phyloP scores from a whole-genome alignment of 495 filamentous ascomycete genomes.

The Xylaria cubensis region DNA sequence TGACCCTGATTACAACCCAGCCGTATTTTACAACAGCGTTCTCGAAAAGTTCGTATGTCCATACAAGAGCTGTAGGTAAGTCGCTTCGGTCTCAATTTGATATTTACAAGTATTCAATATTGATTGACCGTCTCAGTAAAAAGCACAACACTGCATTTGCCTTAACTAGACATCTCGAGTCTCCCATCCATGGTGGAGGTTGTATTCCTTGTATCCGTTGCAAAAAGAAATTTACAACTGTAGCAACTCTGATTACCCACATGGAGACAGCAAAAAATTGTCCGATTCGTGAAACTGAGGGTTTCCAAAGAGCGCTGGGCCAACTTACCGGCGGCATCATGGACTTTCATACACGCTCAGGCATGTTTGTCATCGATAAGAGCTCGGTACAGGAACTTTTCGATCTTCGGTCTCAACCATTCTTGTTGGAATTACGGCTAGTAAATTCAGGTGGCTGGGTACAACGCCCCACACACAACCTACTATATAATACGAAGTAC shows the following conservation, averaged over 20 bases:
- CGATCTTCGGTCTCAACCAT: background rate
- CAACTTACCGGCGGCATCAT: conserved; percentile 39
- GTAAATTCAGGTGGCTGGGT: no score
- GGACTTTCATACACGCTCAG: conserved; percentile 25
- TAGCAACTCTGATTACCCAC: conserved; percentile 19
- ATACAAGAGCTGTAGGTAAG: conserved; percentile 46
- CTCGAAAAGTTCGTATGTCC: conserved; percentile 49
- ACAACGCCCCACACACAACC: no score
- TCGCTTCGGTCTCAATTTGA: conserved; percentile 25
- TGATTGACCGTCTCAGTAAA: conserved; percentile 36
- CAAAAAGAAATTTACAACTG: conserved; percentile 9
- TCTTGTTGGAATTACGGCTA: no score
- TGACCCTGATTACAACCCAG: conserved; percentile 39
- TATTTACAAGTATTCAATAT: conserved; percentile 4
- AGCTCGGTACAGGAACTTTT: conserved; percentile 1
- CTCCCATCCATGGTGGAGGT: conserved; percentile 35
- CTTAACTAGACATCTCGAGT: conserved; percentile 44
- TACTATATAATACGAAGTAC: no score
- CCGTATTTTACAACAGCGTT: conserved; percentile 35
- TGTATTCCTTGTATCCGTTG: conserved; percentile 20
- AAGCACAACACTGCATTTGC: conserved; percentile 28
- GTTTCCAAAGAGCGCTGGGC: conserved; percentile 32
- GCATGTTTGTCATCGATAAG: conserved; percentile 19
- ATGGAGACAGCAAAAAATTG: conserved; percentile 29
- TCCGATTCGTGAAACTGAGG: conserved; percentile 29